Conservation (phyloP, 495 filamentous ascomycete genomes). For the Jackrogersella multiformis region DNA sequence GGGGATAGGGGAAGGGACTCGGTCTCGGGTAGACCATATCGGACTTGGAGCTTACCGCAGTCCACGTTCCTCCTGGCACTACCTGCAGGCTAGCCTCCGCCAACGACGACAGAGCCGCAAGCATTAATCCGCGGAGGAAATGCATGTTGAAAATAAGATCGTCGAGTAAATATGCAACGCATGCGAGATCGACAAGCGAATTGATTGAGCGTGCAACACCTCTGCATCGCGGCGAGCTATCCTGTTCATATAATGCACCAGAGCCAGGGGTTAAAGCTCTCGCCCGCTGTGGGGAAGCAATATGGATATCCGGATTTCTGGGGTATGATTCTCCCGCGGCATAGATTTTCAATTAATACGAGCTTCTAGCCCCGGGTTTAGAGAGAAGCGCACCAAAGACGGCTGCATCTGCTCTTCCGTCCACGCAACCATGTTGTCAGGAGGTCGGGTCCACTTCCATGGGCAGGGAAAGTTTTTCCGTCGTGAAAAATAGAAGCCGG, state of each 20-base stretch:
- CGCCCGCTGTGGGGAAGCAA: slow-evolving; percentile 38
- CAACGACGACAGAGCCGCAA: slow-evolving; percentile 38
- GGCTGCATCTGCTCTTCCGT: not conserved
- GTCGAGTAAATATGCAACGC: slow-evolving; percentile 11
- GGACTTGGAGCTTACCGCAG: slow-evolving; percentile 45
- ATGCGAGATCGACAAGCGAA: slow-evolving; percentile 32
- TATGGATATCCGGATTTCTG: slow-evolving; percentile 43
- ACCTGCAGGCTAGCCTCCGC: slow-evolving; percentile 51
- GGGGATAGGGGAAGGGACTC: not conserved
- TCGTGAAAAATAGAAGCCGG: slow-evolving; percentile 4
- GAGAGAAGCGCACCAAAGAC: slow-evolving; percentile 37
- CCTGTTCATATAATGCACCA: slow-evolving; percentile 31
- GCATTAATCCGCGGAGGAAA: slow-evolving; percentile 17
- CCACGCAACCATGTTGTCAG: not conserved
- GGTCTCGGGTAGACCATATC: not conserved
- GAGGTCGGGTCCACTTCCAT: not conserved
- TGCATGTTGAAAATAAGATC: slow-evolving; percentile 22
- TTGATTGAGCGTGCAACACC: slow-evolving; percentile 6
- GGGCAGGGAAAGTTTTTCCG: not conserved
- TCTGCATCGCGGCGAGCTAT: slow-evolving; percentile 16
- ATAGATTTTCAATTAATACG: slow-evolving; percentile 20
- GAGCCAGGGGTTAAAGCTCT: slow-evolving; percentile 14
- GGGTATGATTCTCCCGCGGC: slow-evolving; percentile 30
- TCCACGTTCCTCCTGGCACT: slow-evolving; percentile 62
- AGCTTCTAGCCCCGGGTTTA: slow-evolving; percentile 19